Conservation (phyloP, 2,329 filamentous ascomycete genomes). For the Rhexocercosporidium sp. region DNA sequence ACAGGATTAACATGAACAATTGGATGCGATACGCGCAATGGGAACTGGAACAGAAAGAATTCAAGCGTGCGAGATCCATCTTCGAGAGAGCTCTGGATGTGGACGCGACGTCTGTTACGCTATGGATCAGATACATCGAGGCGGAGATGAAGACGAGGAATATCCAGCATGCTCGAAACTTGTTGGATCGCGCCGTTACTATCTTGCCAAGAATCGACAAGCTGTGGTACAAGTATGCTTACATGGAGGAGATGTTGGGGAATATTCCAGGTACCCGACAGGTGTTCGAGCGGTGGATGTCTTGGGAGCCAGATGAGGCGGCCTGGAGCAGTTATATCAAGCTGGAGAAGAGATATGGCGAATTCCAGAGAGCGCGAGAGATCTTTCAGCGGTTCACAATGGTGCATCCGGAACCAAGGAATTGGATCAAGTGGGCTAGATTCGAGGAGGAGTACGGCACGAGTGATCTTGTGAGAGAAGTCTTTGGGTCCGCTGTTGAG, state of each 20-base stretch:
- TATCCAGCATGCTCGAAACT: slow-evolving; percentile 94
- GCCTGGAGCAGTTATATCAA: slow-evolving; percentile 98
- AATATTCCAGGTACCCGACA: slow-evolving; percentile 92
- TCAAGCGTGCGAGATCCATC: slow-evolving; percentile 85
- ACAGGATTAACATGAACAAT: slow-evolving; percentile 95
- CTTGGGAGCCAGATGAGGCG: slow-evolving; percentile 95
- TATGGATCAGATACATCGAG: slow-evolving; percentile 95
- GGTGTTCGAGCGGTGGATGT: slow-evolving; percentile 98
- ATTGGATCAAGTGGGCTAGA: slow-evolving; percentile 98
- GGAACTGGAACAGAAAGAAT: slow-evolving; percentile 99
- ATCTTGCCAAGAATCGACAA: slow-evolving; percentile 92
- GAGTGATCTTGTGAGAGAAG: slow-evolving; percentile 87
- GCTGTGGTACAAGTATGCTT: slow-evolving; percentile 99
- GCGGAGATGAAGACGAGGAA: slow-evolving; percentile 94
- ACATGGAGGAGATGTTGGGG: slow-evolving; percentile 97
- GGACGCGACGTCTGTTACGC: slow-evolving; percentile 80
- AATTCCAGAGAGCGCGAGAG: slow-evolving; percentile 86
- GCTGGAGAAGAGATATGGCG: slow-evolving; percentile 91
- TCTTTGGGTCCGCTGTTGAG: slow-evolving; percentile 88
- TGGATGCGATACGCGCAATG: slow-evolving; percentile 98
- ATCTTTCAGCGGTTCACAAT: slow-evolving; percentile 91
- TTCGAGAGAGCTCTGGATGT: slow-evolving; percentile 96
- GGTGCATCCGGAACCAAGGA: slow-evolving; percentile 91
- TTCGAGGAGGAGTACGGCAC: slow-evolving; percentile 97
- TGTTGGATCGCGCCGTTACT: slow-evolving; percentile 93